These are phyloP conservation scores for Lipomyces chichibuensis DNA, from an alignment of 805 yeast species.

Conservation along the genomic window DNA sequence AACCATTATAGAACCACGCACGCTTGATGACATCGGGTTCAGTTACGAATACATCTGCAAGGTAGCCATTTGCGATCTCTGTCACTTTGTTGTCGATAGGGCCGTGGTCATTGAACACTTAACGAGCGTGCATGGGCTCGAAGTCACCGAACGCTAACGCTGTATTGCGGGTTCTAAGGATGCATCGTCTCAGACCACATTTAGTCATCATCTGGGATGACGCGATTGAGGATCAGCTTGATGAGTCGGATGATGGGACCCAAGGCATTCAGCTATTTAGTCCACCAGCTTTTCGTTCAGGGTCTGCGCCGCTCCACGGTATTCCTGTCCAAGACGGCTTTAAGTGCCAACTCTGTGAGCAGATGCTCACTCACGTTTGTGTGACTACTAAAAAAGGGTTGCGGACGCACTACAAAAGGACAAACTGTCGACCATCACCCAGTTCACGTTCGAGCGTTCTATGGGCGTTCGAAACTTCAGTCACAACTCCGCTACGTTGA, in stretches of 20 bases:
- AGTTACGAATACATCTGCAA: neutral
- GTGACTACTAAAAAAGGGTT: neutral
- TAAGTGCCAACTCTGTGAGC: neutral
- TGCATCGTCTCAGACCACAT: no score
- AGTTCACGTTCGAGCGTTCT: neutral
- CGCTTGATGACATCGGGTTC: slow-evolving; percentile 3
- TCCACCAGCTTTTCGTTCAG: neutral
- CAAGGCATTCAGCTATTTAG: no score
- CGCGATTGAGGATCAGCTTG: no score
- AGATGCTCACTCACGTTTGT: neutral
- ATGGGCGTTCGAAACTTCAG: neutral
- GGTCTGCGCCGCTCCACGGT: neutral
- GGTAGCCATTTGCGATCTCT: neutral
- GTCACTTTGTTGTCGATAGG: slow-evolving; percentile 2
- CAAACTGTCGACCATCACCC: neutral
- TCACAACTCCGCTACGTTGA: neutral
- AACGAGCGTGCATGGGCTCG: neutral
- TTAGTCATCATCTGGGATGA: no score
- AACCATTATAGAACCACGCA: slow-evolving; percentile 1
- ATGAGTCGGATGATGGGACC: no score
- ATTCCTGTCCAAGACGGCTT: neutral
- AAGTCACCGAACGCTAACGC: neutral
- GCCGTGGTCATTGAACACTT: neutral
- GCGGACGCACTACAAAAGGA: neutral
- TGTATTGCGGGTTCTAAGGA: neutral